These are phyloP conservation scores for Fusarium compactum DNA, from an alignment of 2,329 filamentous ascomycete species.

Conservation along the genomic window DNA sequence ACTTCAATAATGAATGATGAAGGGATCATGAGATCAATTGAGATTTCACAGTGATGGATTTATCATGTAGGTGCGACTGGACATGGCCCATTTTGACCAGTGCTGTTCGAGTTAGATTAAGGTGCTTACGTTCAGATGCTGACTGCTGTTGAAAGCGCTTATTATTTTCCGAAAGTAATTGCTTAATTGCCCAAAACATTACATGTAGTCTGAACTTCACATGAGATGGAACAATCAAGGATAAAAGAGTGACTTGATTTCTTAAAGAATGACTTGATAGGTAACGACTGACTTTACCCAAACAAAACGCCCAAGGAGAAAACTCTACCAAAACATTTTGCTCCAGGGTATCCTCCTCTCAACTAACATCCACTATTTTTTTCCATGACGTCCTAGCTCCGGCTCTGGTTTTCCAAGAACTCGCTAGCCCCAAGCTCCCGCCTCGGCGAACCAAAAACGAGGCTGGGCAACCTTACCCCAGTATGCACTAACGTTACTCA, in stretches of 20 bases:
- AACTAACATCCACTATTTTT: neutral
- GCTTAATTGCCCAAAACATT: neutral
- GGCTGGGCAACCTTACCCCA: neutral
- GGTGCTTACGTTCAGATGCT: no score
- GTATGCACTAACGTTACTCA: neutral
- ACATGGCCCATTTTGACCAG: no score
- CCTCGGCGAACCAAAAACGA: constrained; percentile 1
- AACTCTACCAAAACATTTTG: neutral
- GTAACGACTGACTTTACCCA: neutral
- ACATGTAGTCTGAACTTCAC: neutral
- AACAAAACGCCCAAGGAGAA: neutral
- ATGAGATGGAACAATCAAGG: neutral
- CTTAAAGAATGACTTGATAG: neutral
- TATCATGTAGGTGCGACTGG: no score
- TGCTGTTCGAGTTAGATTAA: no score
- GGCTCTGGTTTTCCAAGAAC: neutral
- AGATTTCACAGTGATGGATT: neutral
- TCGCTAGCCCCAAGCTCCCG: neutral
- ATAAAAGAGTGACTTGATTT: neutral
- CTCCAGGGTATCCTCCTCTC: neutral
- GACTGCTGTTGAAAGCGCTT: no score
- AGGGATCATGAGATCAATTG: neutral
- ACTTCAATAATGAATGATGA: neutral
- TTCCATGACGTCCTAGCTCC: neutral
- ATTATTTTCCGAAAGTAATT: no score